Evolutionary conservation across 2,329 filamentous ascomycete species (phyloP).

Genomic region (Trichoderma afroharzianum): DNA sequence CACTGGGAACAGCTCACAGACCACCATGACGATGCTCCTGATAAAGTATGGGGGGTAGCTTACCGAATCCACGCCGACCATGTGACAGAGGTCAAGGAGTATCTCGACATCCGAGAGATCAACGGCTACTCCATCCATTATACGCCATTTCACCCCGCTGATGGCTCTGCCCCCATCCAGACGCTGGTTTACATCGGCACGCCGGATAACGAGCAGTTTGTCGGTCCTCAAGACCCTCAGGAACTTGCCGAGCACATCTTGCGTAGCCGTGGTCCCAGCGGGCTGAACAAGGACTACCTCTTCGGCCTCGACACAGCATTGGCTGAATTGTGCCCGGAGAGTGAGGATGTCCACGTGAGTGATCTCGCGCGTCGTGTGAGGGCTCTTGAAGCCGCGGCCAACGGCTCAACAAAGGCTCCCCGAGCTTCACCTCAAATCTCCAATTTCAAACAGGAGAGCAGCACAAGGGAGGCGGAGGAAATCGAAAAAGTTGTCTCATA

Average conservation of each 20-base stretch:
- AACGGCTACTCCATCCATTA: slow-evolving; percentile 96
- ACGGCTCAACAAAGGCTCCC: slow-evolving; percentile 18
- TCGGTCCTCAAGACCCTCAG: slow-evolving; percentile 77
- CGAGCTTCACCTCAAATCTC: slow-evolving; percentile 17
- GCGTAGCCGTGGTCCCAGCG: slow-evolving; percentile 74
- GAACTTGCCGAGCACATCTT: slow-evolving; percentile 77
- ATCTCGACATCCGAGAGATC: slow-evolving; percentile 94
- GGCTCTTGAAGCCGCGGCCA: slow-evolving; percentile 43
- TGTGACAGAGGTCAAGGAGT: slow-evolving; percentile 77
- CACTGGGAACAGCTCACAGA: slow-evolving; percentile 80
- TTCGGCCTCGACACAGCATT: slow-evolving; percentile 75
- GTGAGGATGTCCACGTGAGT: slow-evolving; percentile 77
- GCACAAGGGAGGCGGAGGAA: slow-evolving; percentile 30
- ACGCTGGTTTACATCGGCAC: slow-evolving; percentile 90
- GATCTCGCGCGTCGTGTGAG: slow-evolving; percentile 74
- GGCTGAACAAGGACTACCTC: slow-evolving; percentile 86
- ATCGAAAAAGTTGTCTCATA: slow-evolving; percentile 25
- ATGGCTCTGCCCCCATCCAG: slow-evolving; percentile 40
- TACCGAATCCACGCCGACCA: slow-evolving; percentile 74
- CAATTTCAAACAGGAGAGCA: slow-evolving; percentile 25
- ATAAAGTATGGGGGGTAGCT: slow-evolving; percentile 84
- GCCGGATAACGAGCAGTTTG: slow-evolving; percentile 88
- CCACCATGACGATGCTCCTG: slow-evolving; percentile 56
- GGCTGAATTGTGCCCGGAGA: slow-evolving; percentile 67
- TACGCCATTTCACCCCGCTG: slow-evolving; percentile 67